phyloP scores from a whole-genome alignment of 1,284 basidiomycete genomes.

The Marasmius tenuissimus region DNA sequence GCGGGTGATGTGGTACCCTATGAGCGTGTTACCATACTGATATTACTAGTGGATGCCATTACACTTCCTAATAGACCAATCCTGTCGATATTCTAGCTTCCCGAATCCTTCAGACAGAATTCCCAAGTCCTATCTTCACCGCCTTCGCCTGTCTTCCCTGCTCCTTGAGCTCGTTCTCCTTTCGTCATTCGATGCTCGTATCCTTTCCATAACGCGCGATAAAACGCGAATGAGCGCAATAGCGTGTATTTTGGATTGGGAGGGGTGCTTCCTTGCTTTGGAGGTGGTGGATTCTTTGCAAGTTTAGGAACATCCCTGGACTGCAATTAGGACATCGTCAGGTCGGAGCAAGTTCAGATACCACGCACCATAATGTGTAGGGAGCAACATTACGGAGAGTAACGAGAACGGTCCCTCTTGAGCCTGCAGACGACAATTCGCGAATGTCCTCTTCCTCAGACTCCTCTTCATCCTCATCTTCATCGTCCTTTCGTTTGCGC shows the following conservation, averaged over 20 bases:
- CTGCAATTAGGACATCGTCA: slow-evolving; percentile 11
- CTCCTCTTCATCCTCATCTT: slow-evolving; percentile 42
- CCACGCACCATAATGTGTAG: slow-evolving; percentile 82
- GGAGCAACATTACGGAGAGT: slow-evolving; percentile 87
- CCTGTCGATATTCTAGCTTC: neutral
- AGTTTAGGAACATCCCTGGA: slow-evolving; percentile 76
- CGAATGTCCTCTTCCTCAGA: slow-evolving; percentile 23
- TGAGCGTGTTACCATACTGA: neutral
- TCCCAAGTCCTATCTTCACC: slow-evolving; percentile 83
- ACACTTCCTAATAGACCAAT: neutral
- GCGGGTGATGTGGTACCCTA: neutral
- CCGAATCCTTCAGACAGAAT: slow-evolving; percentile 51
- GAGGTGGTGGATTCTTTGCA: slow-evolving; percentile 71
- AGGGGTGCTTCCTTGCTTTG: slow-evolving; percentile 39
- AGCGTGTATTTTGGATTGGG: slow-evolving; percentile 72
- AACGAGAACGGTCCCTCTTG: slow-evolving; percentile 74
- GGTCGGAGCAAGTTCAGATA: slow-evolving; percentile 1
- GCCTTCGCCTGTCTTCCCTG: slow-evolving; percentile 65
- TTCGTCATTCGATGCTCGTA: slow-evolving; percentile 94
- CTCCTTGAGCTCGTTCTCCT: slow-evolving; percentile 68
- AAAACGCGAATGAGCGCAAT: slow-evolving; percentile 83
- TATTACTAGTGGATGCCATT: neutral
- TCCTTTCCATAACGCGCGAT: slow-evolving; percentile 71
- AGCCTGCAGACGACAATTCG: slow-evolving; percentile 17
- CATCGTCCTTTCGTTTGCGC: slow-evolving; percentile 34